Conservation (phyloP, 495 filamentous ascomycete genomes). For the Penicillium crystallinum region DNA sequence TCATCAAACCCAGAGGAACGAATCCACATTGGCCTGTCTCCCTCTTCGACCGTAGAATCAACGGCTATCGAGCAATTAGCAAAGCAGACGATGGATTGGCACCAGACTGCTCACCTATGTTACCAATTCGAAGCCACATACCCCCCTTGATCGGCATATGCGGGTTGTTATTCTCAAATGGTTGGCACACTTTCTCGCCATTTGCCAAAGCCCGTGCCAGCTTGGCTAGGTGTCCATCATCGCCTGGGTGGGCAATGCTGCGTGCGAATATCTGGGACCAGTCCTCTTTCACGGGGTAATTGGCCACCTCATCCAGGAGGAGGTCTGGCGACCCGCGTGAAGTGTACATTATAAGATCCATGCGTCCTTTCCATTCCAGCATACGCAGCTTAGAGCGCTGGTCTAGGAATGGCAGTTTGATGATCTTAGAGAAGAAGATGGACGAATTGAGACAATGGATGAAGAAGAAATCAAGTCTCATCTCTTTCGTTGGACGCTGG, state of each 20-base stretch:
- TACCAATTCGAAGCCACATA: slow-evolving; percentile 66
- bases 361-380: slow-evolving; percentile 69
- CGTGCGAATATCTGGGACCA: slow-evolving; percentile 57
- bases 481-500: slow-evolving; percentile 54
- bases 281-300: slow-evolving; percentile 37
- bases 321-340: slow-evolving; percentile 54
- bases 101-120: slow-evolving; percentile 36
- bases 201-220: slow-evolving; percentile 60
- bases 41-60: slow-evolving; percentile 27
- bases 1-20: slow-evolving; percentile 34
- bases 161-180: slow-evolving; percentile 33
- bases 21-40: slow-evolving; percentile 25
- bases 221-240: slow-evolving; percentile 79
- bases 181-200: slow-evolving; percentile 46
- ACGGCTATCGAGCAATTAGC: slow-evolving; percentile 22
- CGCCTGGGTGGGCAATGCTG: slow-evolving; percentile 45
- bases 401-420: slow-evolving; percentile 27
- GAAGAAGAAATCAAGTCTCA: slow-evolving; percentile 79
- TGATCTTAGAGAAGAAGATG: slow-evolving; percentile 57
- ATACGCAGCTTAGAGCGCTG: slow-evolving; percentile 54
- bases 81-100: neutral
- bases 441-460: slow-evolving; percentile 63
- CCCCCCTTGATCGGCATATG: slow-evolving; percentile 54
- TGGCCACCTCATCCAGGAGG: slow-evolving; percentile 47
- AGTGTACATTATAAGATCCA: slow-evolving; percentile 64